These are phyloP conservation scores for Nemania serpens DNA, from an alignment of 2,329 filamentous ascomycete species.

Conservation along the genomic window DNA sequence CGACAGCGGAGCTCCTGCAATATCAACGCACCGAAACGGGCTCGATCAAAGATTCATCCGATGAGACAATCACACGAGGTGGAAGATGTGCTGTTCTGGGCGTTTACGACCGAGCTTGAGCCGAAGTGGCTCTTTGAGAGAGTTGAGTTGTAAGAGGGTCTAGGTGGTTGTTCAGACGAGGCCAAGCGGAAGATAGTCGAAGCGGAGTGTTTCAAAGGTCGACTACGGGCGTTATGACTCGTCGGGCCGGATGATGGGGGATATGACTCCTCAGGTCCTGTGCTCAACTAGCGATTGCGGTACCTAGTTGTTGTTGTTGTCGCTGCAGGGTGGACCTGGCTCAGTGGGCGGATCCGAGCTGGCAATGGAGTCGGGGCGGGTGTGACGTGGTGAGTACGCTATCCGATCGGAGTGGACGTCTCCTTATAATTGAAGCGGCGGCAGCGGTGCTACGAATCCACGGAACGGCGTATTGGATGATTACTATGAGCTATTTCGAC, in stretches of 20 bases:
- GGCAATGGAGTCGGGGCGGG: constrained; percentile 37
- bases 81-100: constrained; percentile 17
- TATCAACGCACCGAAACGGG: constrained; percentile 37
- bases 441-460: constrained; percentile 28
- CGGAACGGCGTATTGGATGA: constrained; percentile 25
- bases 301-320: constrained; percentile 6
- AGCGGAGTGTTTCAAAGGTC: constrained; percentile 36
- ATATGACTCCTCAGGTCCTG: constrained; percentile 52
- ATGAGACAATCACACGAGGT: constrained; percentile 28
- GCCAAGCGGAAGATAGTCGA: constrained; percentile 37
- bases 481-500: constrained; percentile 34
- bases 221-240: constrained; percentile 39
- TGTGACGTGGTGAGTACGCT: constrained; percentile 42
- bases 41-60: constrained; percentile 39
- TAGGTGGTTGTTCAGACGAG: constrained; percentile 12
- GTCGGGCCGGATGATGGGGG: constrained; percentile 50
- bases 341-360: constrained; percentile 39
- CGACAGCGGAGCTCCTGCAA: constrained; percentile 35
- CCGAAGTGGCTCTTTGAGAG: constrained; percentile 28
- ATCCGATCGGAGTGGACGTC: constrained; percentile 32
- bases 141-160: constrained; percentile 7
- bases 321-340: constrained; percentile 33
- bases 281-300: constrained; percentile 31
- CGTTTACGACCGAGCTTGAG: constrained; percentile 27
- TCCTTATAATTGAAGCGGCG: constrained; percentile 20